These are phyloP conservation scores for Wallacemonas sp. DNA, from an alignment of 208 protist species.

Conservation along the genomic window DNA sequence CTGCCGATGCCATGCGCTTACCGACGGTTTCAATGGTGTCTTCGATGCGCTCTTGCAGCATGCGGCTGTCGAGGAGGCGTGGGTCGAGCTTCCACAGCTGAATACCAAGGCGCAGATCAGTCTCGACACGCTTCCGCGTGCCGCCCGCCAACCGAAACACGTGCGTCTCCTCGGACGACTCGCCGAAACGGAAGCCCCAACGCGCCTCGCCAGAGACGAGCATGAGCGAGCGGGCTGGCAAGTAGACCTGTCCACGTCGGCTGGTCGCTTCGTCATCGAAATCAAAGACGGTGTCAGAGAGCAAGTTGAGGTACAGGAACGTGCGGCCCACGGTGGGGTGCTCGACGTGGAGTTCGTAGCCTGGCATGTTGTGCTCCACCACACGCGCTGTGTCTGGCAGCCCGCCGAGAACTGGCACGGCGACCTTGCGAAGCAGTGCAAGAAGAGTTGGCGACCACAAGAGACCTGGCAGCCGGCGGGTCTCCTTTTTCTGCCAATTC, in stretches of 20 bases:
- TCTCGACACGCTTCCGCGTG: slow-evolving; percentile 37
- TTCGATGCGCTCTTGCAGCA: slow-evolving; percentile 75
- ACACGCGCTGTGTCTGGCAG: slow-evolving; percentile 83
- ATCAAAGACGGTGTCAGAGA: slow-evolving; percentile 74
- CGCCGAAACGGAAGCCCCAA: slow-evolving; percentile 86
- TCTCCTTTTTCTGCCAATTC: slow-evolving; percentile 67
- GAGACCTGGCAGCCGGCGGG: slow-evolving; percentile 66
- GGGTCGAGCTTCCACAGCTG: slow-evolving; percentile 81
- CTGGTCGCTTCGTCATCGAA: slow-evolving; percentile 87
- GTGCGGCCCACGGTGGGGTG: slow-evolving; percentile 79
- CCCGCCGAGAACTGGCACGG: slow-evolving; percentile 29
- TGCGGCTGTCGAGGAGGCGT: slow-evolving; percentile 61
- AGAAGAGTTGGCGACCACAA: slow-evolving; percentile 81
- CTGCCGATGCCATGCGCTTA: slow-evolving; percentile 26
- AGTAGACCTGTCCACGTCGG: slow-evolving; percentile 60
- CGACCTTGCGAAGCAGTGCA: slow-evolving; percentile 35
- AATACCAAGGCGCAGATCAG: slow-evolving; percentile 79
- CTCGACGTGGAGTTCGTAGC: slow-evolving; percentile 88
- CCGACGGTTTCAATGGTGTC: slow-evolving; percentile 39
- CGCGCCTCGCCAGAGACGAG: slow-evolving; percentile 76
- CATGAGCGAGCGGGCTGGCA: slow-evolving; percentile 73
- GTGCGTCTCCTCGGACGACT: slow-evolving; percentile 50
- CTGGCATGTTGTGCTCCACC: slow-evolving; percentile 80
- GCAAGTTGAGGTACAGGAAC: slow-evolving; percentile 80
- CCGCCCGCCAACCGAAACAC: slow-evolving; percentile 42